phyloP scores from a whole-genome alignment of 2,329 filamentous ascomycete species.

The Orbilia blumenaviensis region DNA sequence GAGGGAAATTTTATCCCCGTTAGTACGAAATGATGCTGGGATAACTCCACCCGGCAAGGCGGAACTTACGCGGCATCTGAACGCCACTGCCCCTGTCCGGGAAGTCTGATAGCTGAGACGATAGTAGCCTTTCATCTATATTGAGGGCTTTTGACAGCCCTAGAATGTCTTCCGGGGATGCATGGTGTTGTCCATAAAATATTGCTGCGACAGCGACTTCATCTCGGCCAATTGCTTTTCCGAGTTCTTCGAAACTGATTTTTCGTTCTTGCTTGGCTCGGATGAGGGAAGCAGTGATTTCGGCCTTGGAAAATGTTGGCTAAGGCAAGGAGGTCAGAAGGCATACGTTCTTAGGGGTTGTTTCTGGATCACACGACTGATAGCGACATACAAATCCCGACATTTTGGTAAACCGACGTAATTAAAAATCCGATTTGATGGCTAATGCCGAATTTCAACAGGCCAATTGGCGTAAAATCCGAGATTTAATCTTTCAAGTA shows the following conservation, averaged over 20 bases:
- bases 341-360: not conserved
- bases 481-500: not conserved
- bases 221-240: slow-evolving; percentile 56
- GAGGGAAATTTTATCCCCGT: slow-evolving; percentile 11
- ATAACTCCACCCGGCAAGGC: not conserved
- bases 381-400: slow-evolving; percentile 8
- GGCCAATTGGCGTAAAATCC: not conserved
- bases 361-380: not conserved
- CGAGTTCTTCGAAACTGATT: slow-evolving; percentile 56
- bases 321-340: not conserved
- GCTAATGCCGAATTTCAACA: not conserved
- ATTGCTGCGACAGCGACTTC: slow-evolving; percentile 58
- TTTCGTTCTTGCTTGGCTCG: slow-evolving; percentile 54
- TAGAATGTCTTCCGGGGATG: slow-evolving; percentile 55
- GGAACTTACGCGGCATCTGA: slow-evolving; percentile 57
- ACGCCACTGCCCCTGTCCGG: slow-evolving; percentile 54
- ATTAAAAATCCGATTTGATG: not conserved
- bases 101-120: slow-evolving; percentile 41
- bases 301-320: slow-evolving; percentile 14
- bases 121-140: slow-evolving; percentile 35
- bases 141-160: slow-evolving; percentile 52
- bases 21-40: not conserved
- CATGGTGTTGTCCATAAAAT: slow-evolving; percentile 57
- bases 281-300: slow-evolving; percentile 53
- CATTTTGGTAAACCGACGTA: not conserved